phyloP scores from a whole-genome alignment of 257 asterid genomes.

The Nicotiana undulata region DNA sequence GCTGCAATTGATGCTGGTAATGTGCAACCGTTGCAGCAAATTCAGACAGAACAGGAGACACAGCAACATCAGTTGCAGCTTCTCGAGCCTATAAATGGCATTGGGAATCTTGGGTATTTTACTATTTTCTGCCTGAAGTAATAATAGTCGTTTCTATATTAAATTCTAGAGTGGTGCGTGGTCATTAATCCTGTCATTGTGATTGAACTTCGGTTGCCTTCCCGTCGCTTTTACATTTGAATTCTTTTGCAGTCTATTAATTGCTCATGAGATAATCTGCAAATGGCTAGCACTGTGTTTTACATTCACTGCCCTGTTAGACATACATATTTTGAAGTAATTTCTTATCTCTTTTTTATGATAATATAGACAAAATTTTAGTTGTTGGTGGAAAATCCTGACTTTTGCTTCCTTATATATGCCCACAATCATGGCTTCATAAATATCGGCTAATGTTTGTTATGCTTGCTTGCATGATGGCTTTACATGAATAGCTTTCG shows the following conservation, averaged over 20 bases:
- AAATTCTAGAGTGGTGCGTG: background rate
- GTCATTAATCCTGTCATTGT: background rate
- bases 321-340: background rate
- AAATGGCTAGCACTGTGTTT: background rate
- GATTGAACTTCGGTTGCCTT: background rate
- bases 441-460: background rate
- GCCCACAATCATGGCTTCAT: background rate
- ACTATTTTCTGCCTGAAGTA: background rate
- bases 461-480: background rate
- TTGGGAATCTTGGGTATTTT: constrained; percentile 64
- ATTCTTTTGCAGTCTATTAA: background rate
- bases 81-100: constrained; percentile 72
- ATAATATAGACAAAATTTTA: background rate
- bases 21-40: constrained; percentile 69
- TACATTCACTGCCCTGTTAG: background rate
- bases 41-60: constrained; percentile 49
- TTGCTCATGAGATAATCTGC: background rate
- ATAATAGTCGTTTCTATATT: background rate
- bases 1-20: constrained; percentile 36
- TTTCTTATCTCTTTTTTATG: background rate
- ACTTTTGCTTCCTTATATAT: background rate
- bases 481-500: background rate
- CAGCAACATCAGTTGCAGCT: constrained; percentile 65
- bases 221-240: background rate
- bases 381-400: background rate